These are phyloP conservation scores for Xylaria sp. DNA, from an alignment of 2,329 filamentous ascomycete genomes.

Conservation along the genomic window DNA sequence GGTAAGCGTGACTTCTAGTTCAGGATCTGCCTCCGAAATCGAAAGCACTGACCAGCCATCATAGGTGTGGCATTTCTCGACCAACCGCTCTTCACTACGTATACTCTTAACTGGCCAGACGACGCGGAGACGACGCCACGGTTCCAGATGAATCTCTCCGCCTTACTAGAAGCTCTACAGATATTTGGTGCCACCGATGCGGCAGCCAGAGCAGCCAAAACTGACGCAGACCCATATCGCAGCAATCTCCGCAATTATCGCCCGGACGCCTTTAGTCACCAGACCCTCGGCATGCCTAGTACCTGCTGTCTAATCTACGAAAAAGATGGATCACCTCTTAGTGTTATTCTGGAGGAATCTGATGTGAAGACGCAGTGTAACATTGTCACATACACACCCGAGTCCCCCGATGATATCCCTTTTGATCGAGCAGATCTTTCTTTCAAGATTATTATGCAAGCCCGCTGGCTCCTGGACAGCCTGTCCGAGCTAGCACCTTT, in stretches of 20 bases:
- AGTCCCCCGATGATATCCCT: conserved; percentile 82
- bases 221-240: conserved; percentile 68
- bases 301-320: conserved; percentile 86
- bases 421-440: conserved; percentile 82
- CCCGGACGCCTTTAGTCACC: conserved; percentile 82
- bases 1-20: conserved; percentile 59
- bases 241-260: conserved; percentile 71
- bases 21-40: neutral
- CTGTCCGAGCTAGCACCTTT: conserved; percentile 76
- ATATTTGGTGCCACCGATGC: conserved; percentile 90
- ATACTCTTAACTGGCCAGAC: conserved; percentile 70
- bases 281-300: conserved; percentile 83
- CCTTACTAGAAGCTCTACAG: conserved; percentile 91
- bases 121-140: conserved; percentile 65
- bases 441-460: conserved; percentile 95
- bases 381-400: conserved; percentile 85
- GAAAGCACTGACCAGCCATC: conserved; percentile 32
- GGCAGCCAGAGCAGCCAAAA: conserved; percentile 65
- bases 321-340: conserved; percentile 79
- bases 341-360: conserved; percentile 85
- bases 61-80: conserved; percentile 83
- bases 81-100: conserved; percentile 88
- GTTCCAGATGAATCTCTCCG: conserved; percentile 88
- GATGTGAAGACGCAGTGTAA: conserved; percentile 91
- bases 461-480: conserved; percentile 76